Conservation (phyloP, 768 basidiomycete species). For the Coprinopsis marcescibilis region DNA sequence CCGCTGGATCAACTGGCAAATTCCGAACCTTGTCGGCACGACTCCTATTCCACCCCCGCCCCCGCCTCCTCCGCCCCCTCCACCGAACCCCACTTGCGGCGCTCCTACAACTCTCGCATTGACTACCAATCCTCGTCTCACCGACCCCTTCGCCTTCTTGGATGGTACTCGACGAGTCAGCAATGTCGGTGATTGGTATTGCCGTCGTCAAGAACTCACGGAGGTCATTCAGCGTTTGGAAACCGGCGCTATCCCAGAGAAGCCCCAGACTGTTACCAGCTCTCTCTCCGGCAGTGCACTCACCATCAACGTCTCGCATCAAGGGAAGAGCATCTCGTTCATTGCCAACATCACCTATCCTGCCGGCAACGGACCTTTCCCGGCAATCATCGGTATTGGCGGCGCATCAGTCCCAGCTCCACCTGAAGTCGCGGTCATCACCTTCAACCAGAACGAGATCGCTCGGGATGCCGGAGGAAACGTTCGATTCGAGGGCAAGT, state of each 20-base stretch:
- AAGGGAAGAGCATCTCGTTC: slow-evolving; percentile 36
- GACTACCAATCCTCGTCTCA: slow-evolving; percentile 34
- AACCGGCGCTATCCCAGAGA: slow-evolving; percentile 43
- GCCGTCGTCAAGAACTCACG: slow-evolving; percentile 43
- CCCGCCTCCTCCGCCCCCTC: neutral
- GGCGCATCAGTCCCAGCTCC: slow-evolving; percentile 33
- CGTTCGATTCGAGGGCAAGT: slow-evolving; percentile 50
- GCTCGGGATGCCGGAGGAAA: slow-evolving; percentile 36
- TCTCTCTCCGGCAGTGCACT: slow-evolving; percentile 38
- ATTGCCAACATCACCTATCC: slow-evolving; percentile 33
- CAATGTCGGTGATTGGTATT: slow-evolving; percentile 43
- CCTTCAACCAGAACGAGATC: slow-evolving; percentile 33
- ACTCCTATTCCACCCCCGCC: neutral
- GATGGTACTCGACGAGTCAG: slow-evolving; percentile 35
- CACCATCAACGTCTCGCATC: slow-evolving; percentile 34
- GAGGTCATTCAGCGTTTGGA: slow-evolving; percentile 48
- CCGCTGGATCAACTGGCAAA: slow-evolving; percentile 43
- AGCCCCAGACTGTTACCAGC: slow-evolving; percentile 38
- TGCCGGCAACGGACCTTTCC: slow-evolving; percentile 39
- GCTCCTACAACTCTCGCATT: slow-evolving; percentile 24
- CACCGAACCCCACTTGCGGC: slow-evolving; percentile 12
- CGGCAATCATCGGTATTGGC: slow-evolving; percentile 44
- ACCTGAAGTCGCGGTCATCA: slow-evolving; percentile 33
- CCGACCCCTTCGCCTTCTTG: slow-evolving; percentile 49
- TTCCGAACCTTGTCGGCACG: slow-evolving; percentile 23